phyloP scores from a whole-genome alignment of 192 early-diverging fungal genomes.

The Backusella australiensis region DNA sequence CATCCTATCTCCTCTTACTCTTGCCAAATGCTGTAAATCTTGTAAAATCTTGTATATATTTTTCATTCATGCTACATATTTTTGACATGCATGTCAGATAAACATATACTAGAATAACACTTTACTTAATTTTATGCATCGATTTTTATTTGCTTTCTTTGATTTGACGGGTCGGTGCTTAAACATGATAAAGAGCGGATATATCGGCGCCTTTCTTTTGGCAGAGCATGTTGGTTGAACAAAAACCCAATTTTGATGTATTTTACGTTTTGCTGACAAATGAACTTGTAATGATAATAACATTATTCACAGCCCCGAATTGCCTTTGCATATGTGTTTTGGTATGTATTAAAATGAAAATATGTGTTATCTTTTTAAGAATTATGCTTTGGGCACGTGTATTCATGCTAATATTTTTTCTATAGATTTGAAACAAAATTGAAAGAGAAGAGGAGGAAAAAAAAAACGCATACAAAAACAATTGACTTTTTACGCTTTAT shows the following conservation, averaged over 20 bases:
- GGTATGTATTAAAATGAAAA: not conserved
- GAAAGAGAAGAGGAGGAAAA: not conserved
- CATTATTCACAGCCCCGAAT: not conserved
- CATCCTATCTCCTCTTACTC: not conserved
- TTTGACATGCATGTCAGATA: not conserved
- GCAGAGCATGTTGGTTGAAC: not conserved
- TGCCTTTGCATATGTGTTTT: not conserved
- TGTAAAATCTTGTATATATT: not conserved
- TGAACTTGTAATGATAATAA: not conserved
- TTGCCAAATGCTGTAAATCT: not conserved
- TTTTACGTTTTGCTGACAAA: slow-evolving; percentile 1
- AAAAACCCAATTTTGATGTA: not conserved
- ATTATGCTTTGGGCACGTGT: not conserved
- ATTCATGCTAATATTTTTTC: not conserved
- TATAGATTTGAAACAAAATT: not conserved
- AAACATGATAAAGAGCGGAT: not conserved
- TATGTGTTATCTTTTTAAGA: not conserved
- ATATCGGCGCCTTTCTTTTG: not conserved
- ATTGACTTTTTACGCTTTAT: not conserved
- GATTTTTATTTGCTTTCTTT: not conserved
- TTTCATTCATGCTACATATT: not conserved
- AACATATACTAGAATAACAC: not conserved
- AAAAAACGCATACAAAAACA: not conserved
- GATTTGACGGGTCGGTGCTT: not conserved
- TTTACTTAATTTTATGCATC: not conserved